Evolutionary conservation across 495 filamentous ascomycete genomes (phyloP).

Genomic region (Baudoinia panamericana): DNA sequence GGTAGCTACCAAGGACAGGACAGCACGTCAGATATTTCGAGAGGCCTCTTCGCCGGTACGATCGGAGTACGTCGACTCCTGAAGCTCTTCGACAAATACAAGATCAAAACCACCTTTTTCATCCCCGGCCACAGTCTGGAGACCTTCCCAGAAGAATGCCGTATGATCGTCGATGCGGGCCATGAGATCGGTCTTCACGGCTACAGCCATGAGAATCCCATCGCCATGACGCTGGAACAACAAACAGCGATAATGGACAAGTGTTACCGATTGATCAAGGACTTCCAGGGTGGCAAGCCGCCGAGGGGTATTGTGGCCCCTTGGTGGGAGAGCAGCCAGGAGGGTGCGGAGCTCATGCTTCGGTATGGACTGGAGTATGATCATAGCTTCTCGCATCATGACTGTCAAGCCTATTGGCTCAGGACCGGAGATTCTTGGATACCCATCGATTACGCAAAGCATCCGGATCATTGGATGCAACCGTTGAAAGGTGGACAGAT

Average conservation of each 20-base stretch:
- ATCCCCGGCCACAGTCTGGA: constrained; percentile 71
- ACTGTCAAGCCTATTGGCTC: constrained; percentile 45
- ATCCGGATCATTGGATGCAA: constrained; percentile 45
- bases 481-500: constrained; percentile 34
- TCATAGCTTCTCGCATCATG: constrained; percentile 39
- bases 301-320: constrained; percentile 52
- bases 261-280: constrained; percentile 56
- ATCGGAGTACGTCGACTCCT: constrained; percentile 58
- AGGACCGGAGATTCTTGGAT: constrained; percentile 35
- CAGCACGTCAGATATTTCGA: constrained; percentile 52
- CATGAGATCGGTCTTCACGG: constrained; percentile 58
- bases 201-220: constrained; percentile 64
- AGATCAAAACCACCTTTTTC: constrained; percentile 75
- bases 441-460: constrained; percentile 39
- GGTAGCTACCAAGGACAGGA: constrained; percentile 63
- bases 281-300: constrained; percentile 59
- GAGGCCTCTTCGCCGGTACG: constrained; percentile 61
- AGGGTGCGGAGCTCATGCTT: constrained; percentile 37
- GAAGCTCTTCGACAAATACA: constrained; percentile 64
- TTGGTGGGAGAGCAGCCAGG: constrained; percentile 39
- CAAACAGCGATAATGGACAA: constrained; percentile 61
- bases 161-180: constrained; percentile 57
- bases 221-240: constrained; percentile 58
- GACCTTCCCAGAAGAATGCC: constrained; percentile 64
- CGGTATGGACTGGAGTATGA: constrained; percentile 33